These are phyloP conservation scores for Claviceps sp. DNA, from an alignment of 2,329 filamentous ascomycete genomes.

Conservation along the genomic window DNA sequence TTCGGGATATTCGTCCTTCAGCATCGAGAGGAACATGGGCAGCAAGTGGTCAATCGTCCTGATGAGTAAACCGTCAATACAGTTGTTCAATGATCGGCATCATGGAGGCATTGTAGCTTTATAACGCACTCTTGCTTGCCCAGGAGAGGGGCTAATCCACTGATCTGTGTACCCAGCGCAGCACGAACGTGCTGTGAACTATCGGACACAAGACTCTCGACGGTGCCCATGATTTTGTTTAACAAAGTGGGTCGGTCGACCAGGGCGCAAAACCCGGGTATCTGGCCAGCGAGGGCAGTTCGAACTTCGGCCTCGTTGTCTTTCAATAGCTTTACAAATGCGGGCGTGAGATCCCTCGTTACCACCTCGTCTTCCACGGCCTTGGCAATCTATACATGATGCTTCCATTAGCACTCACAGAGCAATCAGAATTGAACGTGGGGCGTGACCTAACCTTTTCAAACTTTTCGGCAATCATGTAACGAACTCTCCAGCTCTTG, in stretches of 20 bases:
- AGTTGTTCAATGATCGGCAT: background rate
- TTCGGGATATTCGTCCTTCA: constrained; percentile 98
- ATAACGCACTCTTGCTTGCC: constrained; percentile 83
- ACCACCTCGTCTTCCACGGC: constrained; percentile 96
- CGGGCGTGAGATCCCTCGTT: constrained; percentile 81
- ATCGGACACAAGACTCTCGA: constrained; percentile 93
- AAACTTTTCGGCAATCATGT: constrained; percentile 98
- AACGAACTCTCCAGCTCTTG: constrained; percentile 98
- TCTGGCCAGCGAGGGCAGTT: constrained; percentile 93
- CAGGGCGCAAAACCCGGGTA: constrained; percentile 87
- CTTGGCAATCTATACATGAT: constrained; percentile 68
- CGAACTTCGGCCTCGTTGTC: constrained; percentile 96
- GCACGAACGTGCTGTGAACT: constrained; percentile 93
- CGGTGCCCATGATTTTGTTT: constrained; percentile 90
- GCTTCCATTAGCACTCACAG: background rate
- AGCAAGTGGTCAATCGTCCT: constrained; percentile 93
- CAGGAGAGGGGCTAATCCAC: constrained; percentile 87
- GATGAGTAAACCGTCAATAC: background rate
- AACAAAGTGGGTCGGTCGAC: constrained; percentile 80
- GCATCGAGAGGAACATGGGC: constrained; percentile 98
- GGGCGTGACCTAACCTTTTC: constrained; percentile 57
- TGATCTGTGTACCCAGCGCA: constrained; percentile 91
- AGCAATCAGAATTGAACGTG: background rate
- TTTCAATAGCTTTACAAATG: constrained; percentile 95
- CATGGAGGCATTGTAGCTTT: background rate